Conservation (phyloP, 352 stramenopile species). For the Phytophthora podocarpi region DNA sequence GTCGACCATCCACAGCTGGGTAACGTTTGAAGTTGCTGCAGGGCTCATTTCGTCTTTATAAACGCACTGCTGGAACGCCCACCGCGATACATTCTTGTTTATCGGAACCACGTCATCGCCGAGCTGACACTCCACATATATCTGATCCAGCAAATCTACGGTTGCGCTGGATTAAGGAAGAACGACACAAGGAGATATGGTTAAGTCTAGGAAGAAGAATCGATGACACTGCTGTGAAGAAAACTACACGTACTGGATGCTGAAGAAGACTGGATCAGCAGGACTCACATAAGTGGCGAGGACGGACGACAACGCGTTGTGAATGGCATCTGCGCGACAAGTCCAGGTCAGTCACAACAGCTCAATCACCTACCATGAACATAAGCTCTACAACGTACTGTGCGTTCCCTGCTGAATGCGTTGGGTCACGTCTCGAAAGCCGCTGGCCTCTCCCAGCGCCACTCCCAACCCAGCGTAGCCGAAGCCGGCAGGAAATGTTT, state of each 20-base stretch:
- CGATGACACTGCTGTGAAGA: too few species aligned
- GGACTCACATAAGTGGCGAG: constrained; percentile 45
- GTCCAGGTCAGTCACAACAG: not conserved
- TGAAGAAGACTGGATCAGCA: constrained; percentile 54
- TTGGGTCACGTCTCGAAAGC: constrained; percentile 39
- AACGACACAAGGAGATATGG: too few species aligned
- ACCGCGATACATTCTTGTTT: constrained; percentile 32
- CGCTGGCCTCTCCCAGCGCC: constrained; percentile 31
- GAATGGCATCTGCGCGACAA: constrained; percentile 43
- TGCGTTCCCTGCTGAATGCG: constrained; percentile 55
- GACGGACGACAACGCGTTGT: constrained; percentile 37
- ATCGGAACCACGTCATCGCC: constrained; percentile 35
- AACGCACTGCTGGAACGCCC: constrained; percentile 43
- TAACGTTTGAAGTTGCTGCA: constrained; percentile 27
- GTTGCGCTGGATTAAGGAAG: constrained; percentile 31
- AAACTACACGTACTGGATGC: constrained; percentile 49
- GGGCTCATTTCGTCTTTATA: constrained; percentile 27
- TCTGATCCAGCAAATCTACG: constrained; percentile 42
- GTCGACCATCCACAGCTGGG: constrained; percentile 37
- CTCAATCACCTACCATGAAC: too few species aligned
- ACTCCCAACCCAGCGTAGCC: constrained; percentile 36
- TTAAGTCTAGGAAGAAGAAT: too few species aligned
- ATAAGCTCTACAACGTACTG: constrained; percentile 33
- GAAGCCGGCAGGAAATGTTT: constrained; percentile 50
- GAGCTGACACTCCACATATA: constrained; percentile 53